Base-by-base conservation (phyloP, 441 rosid genomes). In the Populus hybrid region DNA sequence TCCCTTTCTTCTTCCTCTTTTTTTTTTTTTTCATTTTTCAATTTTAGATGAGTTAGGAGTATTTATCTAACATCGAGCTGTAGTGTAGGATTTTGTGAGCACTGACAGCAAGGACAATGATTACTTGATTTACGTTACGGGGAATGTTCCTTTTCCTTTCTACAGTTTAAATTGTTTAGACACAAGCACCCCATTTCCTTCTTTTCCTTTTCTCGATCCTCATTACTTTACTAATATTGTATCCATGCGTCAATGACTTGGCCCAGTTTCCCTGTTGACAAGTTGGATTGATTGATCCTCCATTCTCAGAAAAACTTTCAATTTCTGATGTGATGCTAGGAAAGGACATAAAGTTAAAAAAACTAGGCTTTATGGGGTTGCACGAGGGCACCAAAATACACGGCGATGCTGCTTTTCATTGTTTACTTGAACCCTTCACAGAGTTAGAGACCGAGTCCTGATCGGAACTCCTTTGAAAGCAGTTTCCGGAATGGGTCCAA, bases 51-150 rank as follows among this genome's bases (percentile, higher is more conserved):
- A 69, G 40, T 73, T 28, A 61, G 68, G 72, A 63, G 28, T 63
- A 10, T 69, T 42, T 72, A 73, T 86, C 89, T 83, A 84, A 86
- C 88, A 83, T 81, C 78, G 86, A 85, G 84, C 78, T 86, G 84
- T 81, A 74, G 75, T 34, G 53, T 78, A 77, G 79, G 75, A 38
- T 79, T 80, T 78, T 76, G 23, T 69, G 72, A 79, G 77, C 80
- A 80, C 80, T 76, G 71, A 78, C 84, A 77, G 73, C 82, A 75
- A 78, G 82, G 75, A 79, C 78, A 85, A 82, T 80, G 79, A 77
- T 79, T 66, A 79, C 36, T 40, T 81, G 61, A 73, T 77, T 59
- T 46, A n/a, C 73, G 30, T 73, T 70, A n/a, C 6, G 67, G 26
- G 18, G 8, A 2, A 26, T 61, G 24, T 78, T 83, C 77, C 50